These are phyloP conservation scores for Gossypium thurberi DNA, from an alignment of 345 rosid species.

Conservation along the genomic window DNA sequence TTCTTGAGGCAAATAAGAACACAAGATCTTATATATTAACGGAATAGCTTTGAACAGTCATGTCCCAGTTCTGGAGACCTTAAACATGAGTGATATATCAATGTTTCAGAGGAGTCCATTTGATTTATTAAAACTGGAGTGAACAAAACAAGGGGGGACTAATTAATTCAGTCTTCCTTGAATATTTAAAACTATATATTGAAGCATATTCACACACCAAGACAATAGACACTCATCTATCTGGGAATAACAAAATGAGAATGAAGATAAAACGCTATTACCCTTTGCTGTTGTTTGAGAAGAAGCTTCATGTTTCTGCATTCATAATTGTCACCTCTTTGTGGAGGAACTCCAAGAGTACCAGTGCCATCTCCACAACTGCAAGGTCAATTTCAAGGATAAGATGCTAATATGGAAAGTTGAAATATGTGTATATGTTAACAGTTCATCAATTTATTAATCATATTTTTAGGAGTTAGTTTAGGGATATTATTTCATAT, in stretches of 20 bases:
- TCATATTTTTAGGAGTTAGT: too few relatives aligned
- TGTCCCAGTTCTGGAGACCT: too few relatives aligned
- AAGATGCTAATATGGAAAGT: conserved; percentile 3
- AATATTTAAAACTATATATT: background rate
- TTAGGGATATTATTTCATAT: too few relatives aligned
- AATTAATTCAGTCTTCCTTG: background rate
- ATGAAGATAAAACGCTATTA: conserved; percentile 18
- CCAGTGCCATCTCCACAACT: conserved; percentile 99
- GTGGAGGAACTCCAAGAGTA: conserved; percentile 80
- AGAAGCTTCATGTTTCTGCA: conserved; percentile 99
- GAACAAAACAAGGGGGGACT: background rate
- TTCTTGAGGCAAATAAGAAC: too few relatives aligned
- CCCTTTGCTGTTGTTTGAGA: conserved; percentile 97
- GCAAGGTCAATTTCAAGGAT: conserved; percentile 25
- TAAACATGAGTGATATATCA: too few relatives aligned
- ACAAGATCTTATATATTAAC: too few relatives aligned
- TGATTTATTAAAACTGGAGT: background rate
- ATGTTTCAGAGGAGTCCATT: too few relatives aligned
- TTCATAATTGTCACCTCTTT: conserved; percentile 97
- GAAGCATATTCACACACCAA: background rate
- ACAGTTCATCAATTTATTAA: too few relatives aligned
- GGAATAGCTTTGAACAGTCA: too few relatives aligned
- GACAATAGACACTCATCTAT: background rate
- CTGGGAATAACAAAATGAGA: background rate
- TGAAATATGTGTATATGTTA: background rate